Evolutionary conservation across 2,329 filamentous ascomycete species (phyloP), one percentile per base, ranked within the genome.

Genomic region (Hortaea werneckii): DNA sequence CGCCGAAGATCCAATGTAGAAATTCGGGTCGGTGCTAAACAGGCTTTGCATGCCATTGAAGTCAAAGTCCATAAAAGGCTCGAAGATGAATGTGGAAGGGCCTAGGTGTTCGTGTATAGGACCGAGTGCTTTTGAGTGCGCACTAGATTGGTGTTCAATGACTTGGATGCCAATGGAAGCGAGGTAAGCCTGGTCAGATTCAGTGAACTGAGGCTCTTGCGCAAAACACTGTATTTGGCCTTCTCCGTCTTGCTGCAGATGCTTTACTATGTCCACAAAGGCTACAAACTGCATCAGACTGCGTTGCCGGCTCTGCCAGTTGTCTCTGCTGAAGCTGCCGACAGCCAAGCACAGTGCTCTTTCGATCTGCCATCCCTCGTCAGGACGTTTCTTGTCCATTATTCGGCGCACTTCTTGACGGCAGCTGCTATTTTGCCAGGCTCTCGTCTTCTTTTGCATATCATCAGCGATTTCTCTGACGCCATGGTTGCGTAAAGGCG

Each of bases 281-380:
- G 58, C 55, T 2, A 55, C 60, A 27, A 59, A 48, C 49, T 65
- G 62, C 54, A 55, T 57, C 47, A 63, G 47, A 35, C 55, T 61
- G 41, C 60, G 53, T 35, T 53, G 50, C n/a, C 59, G 40, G 28
- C 52, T 53, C n/a, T 55, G 48, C 29, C 53, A 43, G 27, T 62
- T 60, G 20, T 59, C 56, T 37, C 58, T 47, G 46, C 57, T 61
- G 49, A 61, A 55, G 43, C 59, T 61, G 3, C 58, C 59, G 8
- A 53, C 50, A 1, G 55, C 62, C 4, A 65, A 41, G 39, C 59
- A 62, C 1, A 63, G 42, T 4, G 59, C 61, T n/a, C 50, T 56
- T 8, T 49, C 32, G 28, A 64, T 43, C 5, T 43, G 39, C 56
- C 54, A 58, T 9, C 51, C 55, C 1, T 41, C 35, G 2, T 58